Evolutionary conservation across 805 yeast species (phyloP).

Genomic region (Lipomyces spencermartinsiae): DNA sequence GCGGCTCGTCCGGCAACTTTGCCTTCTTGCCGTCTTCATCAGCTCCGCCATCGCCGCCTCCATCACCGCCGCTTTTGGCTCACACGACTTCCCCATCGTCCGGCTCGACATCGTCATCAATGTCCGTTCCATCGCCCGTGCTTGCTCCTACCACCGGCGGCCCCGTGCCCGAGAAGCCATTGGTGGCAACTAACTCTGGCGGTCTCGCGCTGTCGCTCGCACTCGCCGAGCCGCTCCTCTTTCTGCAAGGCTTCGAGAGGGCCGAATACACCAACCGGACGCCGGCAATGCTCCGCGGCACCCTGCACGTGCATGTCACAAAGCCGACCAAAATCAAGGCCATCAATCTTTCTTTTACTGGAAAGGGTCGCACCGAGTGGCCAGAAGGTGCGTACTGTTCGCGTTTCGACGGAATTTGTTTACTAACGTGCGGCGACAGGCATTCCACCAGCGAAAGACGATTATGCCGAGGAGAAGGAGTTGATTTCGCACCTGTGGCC

Average conservation of each 20-base stretch:
- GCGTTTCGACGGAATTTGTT: neutral
- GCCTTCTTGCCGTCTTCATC: constrained; percentile 10
- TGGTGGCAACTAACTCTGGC: constrained; percentile 46
- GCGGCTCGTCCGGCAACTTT: constrained; percentile 12
- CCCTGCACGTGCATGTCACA: constrained; percentile 68
- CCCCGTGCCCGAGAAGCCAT: constrained; percentile 30
- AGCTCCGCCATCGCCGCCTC: constrained; percentile 21
- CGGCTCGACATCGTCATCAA: constrained; percentile 7
- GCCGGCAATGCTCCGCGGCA: constrained; percentile 83
- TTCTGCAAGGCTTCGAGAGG: constrained; percentile 79
- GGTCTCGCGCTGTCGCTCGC: constrained; percentile 74
- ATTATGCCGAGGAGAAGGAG: constrained; percentile 67
- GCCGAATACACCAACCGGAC: constrained; percentile 69
- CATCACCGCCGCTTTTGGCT: constrained; percentile 21
- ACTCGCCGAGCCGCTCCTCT: constrained; percentile 80
- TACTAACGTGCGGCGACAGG: constrained; percentile 15
- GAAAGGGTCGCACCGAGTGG: constrained; percentile 85
- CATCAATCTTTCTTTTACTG: constrained; percentile 67
- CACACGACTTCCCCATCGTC: constrained; percentile 20
- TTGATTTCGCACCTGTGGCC: constrained; percentile 90
- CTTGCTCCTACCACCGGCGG: constrained; percentile 4
- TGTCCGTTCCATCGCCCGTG: neutral
- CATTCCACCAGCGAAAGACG: constrained; percentile 84
- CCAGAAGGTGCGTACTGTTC: constrained; percentile 74
- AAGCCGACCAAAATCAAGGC: constrained; percentile 76